phyloP scores from a whole-genome alignment of 768 basidiomycete species.

The Mycena olivaceomarginata region DNA sequence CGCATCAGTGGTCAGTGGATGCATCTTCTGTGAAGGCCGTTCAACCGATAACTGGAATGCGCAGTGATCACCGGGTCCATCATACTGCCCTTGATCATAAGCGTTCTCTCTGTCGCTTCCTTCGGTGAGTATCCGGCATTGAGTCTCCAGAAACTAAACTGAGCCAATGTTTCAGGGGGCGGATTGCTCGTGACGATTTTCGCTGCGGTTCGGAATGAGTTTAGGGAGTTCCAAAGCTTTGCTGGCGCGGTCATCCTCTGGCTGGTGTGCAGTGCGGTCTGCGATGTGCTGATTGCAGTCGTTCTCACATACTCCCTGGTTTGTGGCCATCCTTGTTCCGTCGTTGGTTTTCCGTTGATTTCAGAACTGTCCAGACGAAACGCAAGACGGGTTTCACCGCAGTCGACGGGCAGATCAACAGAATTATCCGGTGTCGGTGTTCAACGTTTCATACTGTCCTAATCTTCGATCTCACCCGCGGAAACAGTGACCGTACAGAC shows the following conservation, averaged over 20 bases:
- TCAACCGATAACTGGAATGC: not conserved
- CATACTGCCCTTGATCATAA: constrained; percentile 27
- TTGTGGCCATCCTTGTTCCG: constrained; percentile 6
- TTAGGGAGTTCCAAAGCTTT: constrained; percentile 45
- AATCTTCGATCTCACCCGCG: not conserved
- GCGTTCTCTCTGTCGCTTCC: constrained; percentile 31
- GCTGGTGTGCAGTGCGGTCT: constrained; percentile 45
- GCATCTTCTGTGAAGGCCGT: too few relatives aligned
- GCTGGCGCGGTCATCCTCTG: constrained; percentile 44
- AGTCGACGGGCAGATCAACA: constrained; percentile 61
- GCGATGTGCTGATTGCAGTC: constrained; percentile 50
- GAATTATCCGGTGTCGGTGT: constrained; percentile 55
- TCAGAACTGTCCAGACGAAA: not conserved
- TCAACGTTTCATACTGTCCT: not conserved
- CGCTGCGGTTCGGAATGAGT: constrained; percentile 38
- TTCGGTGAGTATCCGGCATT: constrained; percentile 22
- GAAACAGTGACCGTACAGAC: constrained; percentile 51
- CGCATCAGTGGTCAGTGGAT: constrained; percentile 31
- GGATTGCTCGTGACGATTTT: constrained; percentile 35
- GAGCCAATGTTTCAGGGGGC: constrained; percentile 18
- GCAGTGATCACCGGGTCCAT: constrained; percentile 39
- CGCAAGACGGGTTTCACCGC: constrained; percentile 59
- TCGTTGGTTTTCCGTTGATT: not conserved
- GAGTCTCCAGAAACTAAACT: not conserved
- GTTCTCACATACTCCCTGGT: constrained; percentile 48